Evolutionary conservation across 495 filamentous ascomycete genomes (phyloP), one percentile per base, ranked within the genome.

Genomic region (Choiromyces venosus): DNA sequence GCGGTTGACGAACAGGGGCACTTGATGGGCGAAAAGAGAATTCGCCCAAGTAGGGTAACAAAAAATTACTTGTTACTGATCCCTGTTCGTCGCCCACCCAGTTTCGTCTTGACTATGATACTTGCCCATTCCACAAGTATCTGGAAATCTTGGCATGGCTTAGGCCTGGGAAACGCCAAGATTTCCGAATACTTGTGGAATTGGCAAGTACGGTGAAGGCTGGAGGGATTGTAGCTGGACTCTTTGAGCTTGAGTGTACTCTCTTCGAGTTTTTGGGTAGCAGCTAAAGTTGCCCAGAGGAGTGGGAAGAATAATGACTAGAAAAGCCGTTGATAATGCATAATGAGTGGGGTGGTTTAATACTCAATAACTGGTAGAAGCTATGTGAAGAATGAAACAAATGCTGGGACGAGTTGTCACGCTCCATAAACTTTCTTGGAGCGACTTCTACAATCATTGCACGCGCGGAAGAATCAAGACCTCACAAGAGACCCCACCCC

Each of bases 201-300:
- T n/a, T n/a, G n/a, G n/a, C n/a, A n/a, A n/a, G n/a, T n/a, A n/a
- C n/a, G n/a, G n/a, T n/a, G n/a, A n/a, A n/a, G n/a, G n/a, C n/a
- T n/a, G n/a, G n/a, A 39, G 69, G 74, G 19, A 36, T 81, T 81
- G 70, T 81, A 74, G 0, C 66, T 65, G 39, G 76, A 72, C 42
- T 78, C 76, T 25, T 65, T 73, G 39, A 78, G 76, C 3, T 37
- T 37, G 66, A 67, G 36, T 10, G 36, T 18, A 14, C 25, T 14
- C 36, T 29, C 66, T 14, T 39, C 25, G 33, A 67, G 66, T 39
- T 39, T 21, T 67, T 37, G 33, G 33, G 36, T 33, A 1, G 33
- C n/a, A 6, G 33, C 36, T 14, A 10, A 10, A 5, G 66, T n/a
- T n/a, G n/a, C n/a, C n/a, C 36, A 6, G 66, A n/a, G n/a, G n/a